Evolutionary conservation across 305 asterid genomes (phyloP).

Genomic region (Petunia hybrid): DNA sequence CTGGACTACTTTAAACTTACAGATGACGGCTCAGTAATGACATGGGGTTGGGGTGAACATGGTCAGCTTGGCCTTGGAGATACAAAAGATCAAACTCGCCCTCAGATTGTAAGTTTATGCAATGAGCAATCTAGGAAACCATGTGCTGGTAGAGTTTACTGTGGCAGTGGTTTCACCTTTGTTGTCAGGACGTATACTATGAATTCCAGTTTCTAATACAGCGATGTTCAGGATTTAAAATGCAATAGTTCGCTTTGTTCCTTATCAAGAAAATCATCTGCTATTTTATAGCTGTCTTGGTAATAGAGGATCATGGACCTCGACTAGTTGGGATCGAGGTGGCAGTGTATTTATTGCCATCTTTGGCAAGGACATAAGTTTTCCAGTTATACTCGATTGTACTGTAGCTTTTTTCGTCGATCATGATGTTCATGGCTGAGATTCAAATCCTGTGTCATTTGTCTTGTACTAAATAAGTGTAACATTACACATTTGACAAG

Average conservation of each 20-base stretch:
- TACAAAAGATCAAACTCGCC: constrained; percentile 57
- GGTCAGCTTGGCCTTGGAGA: constrained; percentile 93
- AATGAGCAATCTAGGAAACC: constrained; percentile 31
- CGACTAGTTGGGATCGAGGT: no score
- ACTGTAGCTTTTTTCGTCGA: no score
- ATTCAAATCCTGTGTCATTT: not conserved
- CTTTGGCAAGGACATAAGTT: no score
- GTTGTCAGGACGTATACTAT: constrained; percentile 44
- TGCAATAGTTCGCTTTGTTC: not conserved
- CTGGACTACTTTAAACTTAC: constrained; percentile 30
- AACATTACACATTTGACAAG: no score
- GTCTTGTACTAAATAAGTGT: not conserved
- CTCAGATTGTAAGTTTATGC: constrained; percentile 55
- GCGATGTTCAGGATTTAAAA: not conserved
- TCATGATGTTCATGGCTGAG: no score
- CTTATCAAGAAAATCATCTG: not conserved
- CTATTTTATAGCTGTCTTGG: not conserved
- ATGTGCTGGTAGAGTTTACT: constrained; percentile 54
- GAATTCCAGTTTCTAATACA: constrained; percentile 33
- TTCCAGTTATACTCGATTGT: no score
- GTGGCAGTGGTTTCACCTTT: constrained; percentile 92
- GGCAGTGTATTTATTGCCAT: no score
- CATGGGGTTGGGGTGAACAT: constrained; percentile 99
- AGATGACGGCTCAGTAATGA: constrained; percentile 74
- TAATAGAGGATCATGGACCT: not conserved